Percentiles rank a stretch among this genome's conserved stretches.
Evolutionary conservation across 2,329 filamentous ascomycete genomes (phyloP).

Genomic region (Microascus cirrosus): DNA sequence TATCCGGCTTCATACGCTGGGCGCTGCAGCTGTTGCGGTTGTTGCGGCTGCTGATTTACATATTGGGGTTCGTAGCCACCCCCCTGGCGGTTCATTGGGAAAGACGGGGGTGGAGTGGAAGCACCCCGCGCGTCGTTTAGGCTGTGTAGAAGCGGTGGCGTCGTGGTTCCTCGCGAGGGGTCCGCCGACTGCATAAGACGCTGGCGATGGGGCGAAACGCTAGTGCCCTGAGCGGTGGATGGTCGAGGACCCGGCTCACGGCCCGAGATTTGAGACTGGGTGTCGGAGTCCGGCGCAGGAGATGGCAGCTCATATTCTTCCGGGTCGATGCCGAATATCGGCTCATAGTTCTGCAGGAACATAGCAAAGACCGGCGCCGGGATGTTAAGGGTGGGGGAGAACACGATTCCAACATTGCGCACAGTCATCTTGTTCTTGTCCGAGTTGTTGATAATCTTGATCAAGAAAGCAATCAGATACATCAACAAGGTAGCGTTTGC

Average conservation of each 20-base stretch:
- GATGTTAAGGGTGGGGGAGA: conserved; percentile 93
- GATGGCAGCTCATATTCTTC: conserved; percentile 50
- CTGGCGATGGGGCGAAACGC: conserved; percentile 40
- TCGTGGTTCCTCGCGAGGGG: conserved; percentile 28
- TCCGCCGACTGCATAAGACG: conserved; percentile 30
- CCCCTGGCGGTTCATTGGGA: conserved; percentile 9
- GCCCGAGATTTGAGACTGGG: conserved; percentile 19
- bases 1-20: conserved; percentile 33
- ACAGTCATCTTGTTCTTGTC: conserved; percentile 97
- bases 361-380: conserved; percentile 88
- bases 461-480: conserved; percentile 78
- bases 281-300: conserved; percentile 23
- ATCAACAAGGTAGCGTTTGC: conserved; percentile 74
- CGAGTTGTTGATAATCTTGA: conserved; percentile 83
- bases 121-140: conserved; percentile 21
- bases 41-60: conserved; percentile 19
- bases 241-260: conserved; percentile 28
- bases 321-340: conserved; percentile 67
- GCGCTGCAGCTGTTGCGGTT: conserved; percentile 18
- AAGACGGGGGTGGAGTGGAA: conserved; percentile 26
- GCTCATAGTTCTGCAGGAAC: conserved; percentile 82
- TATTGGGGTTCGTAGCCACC: conserved; percentile 33
- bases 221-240: conserved; percentile 35
- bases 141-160: conserved; percentile 32
- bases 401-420: conserved; percentile 94